phyloP scores from a whole-genome alignment of 1,284 basidiomycete species.

The Thecaphora frezii region DNA sequence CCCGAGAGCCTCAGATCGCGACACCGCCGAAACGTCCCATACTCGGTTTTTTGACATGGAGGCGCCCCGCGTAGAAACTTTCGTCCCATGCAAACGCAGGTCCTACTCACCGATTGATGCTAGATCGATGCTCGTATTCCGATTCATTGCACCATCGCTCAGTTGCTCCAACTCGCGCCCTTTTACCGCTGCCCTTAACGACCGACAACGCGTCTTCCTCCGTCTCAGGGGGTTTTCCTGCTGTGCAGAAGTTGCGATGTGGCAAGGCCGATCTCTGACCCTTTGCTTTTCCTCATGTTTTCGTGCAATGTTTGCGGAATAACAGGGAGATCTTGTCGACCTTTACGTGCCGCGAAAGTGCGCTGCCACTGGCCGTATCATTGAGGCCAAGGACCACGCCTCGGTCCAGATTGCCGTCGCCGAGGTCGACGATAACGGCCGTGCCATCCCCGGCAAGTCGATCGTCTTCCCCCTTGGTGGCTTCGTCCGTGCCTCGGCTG shows the following conservation, averaged over 20 bases:
- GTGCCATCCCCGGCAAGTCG: constrained; percentile 75
- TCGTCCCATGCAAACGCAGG: too few relatives aligned
- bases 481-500: constrained; percentile 89
- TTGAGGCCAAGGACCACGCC: constrained; percentile 98
- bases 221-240: too few relatives aligned
- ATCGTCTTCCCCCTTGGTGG: constrained; percentile 94
- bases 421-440: constrained; percentile 91
- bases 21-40: constrained; percentile 53
- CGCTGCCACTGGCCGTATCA: constrained; percentile 76
- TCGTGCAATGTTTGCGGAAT: neutral
- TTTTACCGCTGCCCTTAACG: too few relatives aligned
- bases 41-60: too few relatives aligned
- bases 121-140: too few relatives aligned
- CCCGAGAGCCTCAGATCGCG: neutral
- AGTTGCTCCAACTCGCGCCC: too few relatives aligned
- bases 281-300: neutral
- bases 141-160: too few relatives aligned
- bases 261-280: too few relatives aligned
- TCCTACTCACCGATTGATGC: too few relatives aligned
- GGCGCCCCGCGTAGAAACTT: too few relatives aligned
- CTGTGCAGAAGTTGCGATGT: too few relatives aligned
- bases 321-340: constrained; percentile 94
- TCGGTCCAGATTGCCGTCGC: constrained; percentile 94
- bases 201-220: too few relatives aligned
- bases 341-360: constrained; percentile 99